Percentiles rank a stretch among this genome's conserved stretches.
Evolutionary conservation across 2,329 filamentous ascomycete genomes (phyloP).

Genomic region (Calonectria hawksworthii): DNA sequence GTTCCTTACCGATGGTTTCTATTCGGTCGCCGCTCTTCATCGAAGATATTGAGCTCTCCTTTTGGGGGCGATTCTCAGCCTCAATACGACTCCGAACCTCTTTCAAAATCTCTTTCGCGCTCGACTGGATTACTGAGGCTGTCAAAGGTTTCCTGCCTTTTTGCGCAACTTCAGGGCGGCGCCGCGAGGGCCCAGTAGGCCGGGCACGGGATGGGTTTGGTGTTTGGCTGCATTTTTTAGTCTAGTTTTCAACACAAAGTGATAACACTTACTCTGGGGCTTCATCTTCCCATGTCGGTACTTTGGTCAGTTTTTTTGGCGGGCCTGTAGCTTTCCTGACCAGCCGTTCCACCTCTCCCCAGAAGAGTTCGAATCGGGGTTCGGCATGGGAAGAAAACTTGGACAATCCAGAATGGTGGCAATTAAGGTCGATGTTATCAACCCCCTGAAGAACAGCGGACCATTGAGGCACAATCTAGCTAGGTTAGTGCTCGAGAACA

Average conservation of each 20-base stretch:
- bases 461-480: slow-evolving; percentile 39
- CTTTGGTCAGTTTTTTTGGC: slow-evolving; percentile 24
- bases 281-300: slow-evolving; percentile 35
- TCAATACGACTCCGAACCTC: slow-evolving; percentile 25
- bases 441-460: slow-evolving; percentile 39
- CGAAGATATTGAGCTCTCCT: slow-evolving; percentile 19
- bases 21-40: slow-evolving; percentile 14
- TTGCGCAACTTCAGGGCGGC: slow-evolving; percentile 22
- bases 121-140: slow-evolving; percentile 32
- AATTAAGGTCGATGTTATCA: slow-evolving; percentile 37
- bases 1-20: slow-evolving; percentile 30
- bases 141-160: slow-evolving; percentile 21
- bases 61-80: neutral
- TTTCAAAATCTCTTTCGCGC: slow-evolving; percentile 30
- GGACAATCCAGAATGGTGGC: slow-evolving; percentile 35
- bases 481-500: neutral
- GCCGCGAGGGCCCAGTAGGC: slow-evolving; percentile 5
- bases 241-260: rapidly evolving
- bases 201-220: neutral
- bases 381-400: slow-evolving; percentile 36
- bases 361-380: slow-evolving; percentile 37
- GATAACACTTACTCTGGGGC: slow-evolving; percentile 1
- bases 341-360: slow-evolving; percentile 37
- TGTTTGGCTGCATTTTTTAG: slow-evolving; percentile 1
- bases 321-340: slow-evolving; percentile 29